Evolutionary conservation across 2,329 filamentous ascomycete genomes (phyloP).

Genomic region (Pseudopithomyces chartarum): DNA sequence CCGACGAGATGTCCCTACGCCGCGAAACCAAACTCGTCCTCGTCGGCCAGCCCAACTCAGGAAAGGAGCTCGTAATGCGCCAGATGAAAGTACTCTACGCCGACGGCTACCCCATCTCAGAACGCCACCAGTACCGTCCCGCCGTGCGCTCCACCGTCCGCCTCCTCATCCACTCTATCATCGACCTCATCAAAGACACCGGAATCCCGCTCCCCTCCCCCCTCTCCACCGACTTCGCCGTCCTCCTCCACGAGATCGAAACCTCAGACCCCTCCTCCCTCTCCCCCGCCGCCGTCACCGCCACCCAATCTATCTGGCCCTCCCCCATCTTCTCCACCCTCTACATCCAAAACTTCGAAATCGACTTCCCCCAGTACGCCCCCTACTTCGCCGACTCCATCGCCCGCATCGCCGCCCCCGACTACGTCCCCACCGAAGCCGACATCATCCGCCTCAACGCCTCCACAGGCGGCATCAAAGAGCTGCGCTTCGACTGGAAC

Average conservation of each 20-base stretch:
- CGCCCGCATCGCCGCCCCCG: slow-evolving; percentile 27
- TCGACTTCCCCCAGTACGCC: slow-evolving; percentile 43
- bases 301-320: slow-evolving; percentile 34
- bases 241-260: slow-evolving; percentile 42
- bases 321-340: slow-evolving; percentile 37
- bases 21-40: slow-evolving; percentile 43
- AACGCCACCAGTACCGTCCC: slow-evolving; percentile 32
- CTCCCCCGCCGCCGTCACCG: slow-evolving; percentile 31
- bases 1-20: slow-evolving; percentile 37
- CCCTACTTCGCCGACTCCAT: slow-evolving; percentile 39
- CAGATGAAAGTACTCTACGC: slow-evolving; percentile 43
- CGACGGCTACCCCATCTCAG: slow-evolving; percentile 36
- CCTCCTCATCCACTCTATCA: slow-evolving; percentile 41
- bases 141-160: slow-evolving; percentile 37
- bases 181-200: slow-evolving; percentile 41
- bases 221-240: slow-evolving; percentile 36
- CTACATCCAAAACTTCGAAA: slow-evolving; percentile 42
- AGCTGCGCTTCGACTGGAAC: slow-evolving; percentile 43
- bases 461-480: slow-evolving; percentile 36
- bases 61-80: slow-evolving; percentile 43
- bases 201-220: slow-evolving; percentile 33
- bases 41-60: slow-evolving; percentile 33
- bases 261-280: slow-evolving; percentile 30
- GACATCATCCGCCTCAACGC: slow-evolving; percentile 42
- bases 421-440: slow-evolving; percentile 40